A percentile compares a stretch with the other conserved stretches of the same genome.
Conservation (phyloP, 805 yeast genomes). For the Lipomyces starkeyi region DNA sequence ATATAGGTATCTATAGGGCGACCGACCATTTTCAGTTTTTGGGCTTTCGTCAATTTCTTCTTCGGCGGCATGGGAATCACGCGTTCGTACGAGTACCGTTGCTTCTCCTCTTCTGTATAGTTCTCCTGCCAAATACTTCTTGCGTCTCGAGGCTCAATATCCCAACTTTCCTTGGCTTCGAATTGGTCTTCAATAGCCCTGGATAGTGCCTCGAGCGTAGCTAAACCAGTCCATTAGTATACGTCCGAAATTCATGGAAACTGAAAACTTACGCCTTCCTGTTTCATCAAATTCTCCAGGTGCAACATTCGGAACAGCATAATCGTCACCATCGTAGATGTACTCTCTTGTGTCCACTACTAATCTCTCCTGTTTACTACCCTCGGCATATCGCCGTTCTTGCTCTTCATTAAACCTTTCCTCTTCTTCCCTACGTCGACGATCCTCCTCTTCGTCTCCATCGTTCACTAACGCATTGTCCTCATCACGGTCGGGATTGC, state of each 20-base stretch:
- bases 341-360: neutral
- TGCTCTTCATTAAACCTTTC: conserved; percentile 2
- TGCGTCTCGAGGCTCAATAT: conserved; percentile 1
- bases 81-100: neutral
- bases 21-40: neutral
- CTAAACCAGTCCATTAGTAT: neutral
- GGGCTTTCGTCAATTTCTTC: conserved; percentile 5
- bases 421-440: conserved; percentile 1
- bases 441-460: conserved; percentile 5
- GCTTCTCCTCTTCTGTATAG: conserved; percentile 1
- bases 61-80: neutral
- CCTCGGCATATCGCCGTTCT: neutral
- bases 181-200: conserved; percentile 1
- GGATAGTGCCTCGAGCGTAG: conserved; percentile 3
- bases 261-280: neutral
- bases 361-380: neutral
- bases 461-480: neutral
- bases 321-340: neutral
- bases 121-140: neutral
- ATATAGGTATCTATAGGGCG: neutral
- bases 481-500: neutral
- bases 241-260: neutral
- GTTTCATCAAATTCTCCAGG: conserved; percentile 2
- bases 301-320: neutral
- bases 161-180: neutral